Evolutionary conservation across 768 basidiomycete genomes (phyloP), one percentile per base, ranked within the genome.

Genomic region (Lenzites betulinus): DNA sequence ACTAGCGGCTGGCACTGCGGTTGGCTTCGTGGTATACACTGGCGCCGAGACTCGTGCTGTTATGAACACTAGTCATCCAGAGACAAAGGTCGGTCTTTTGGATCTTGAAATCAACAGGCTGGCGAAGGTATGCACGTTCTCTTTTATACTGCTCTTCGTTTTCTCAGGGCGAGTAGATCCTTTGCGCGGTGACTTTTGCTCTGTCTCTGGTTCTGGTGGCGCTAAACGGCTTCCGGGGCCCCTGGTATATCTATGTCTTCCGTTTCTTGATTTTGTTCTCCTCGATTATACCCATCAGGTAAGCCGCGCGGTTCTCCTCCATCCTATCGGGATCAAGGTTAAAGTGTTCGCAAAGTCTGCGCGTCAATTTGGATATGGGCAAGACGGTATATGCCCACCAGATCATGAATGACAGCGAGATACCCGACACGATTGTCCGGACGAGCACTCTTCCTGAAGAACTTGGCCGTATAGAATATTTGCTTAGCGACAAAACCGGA

Each of bases 301-400:
- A 51, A 55, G 88, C 72, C 43, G 7, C 7, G n/a, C 30, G 0
- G 20, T 50, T 50, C 22, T 26, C 42, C 35, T 28, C 30, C 50
- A n/a, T 52, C 16, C 36, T 11, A 33, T n/a, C 23, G 18, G 20
- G 2, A 25, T 2, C 7, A 7, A 16, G 22, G 13, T 51, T 23
- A 12, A 23, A 23, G 28, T 26, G 5, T 25, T 36, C 15, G 12
- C n/a, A 1, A 39, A 98, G 95, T 81, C 78, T 99, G 56, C 91
- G 97, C n/a, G 96, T 99, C 54, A 99, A 99, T 67, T 82, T 99
- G 54, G 97, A 99, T 73, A 98, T 99, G 95, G 97, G 97, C 58
- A 99, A 99, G 76, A 98, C 95, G 1, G 91, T 98, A 43, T 99
- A 99, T 67, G 95, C 93, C 0, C 88, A 91, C 43, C 92, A 95